Evolutionary conservation across 306 rosid genomes (phyloP).

Genomic region (Ammopiptanthus mongolicus): DNA sequence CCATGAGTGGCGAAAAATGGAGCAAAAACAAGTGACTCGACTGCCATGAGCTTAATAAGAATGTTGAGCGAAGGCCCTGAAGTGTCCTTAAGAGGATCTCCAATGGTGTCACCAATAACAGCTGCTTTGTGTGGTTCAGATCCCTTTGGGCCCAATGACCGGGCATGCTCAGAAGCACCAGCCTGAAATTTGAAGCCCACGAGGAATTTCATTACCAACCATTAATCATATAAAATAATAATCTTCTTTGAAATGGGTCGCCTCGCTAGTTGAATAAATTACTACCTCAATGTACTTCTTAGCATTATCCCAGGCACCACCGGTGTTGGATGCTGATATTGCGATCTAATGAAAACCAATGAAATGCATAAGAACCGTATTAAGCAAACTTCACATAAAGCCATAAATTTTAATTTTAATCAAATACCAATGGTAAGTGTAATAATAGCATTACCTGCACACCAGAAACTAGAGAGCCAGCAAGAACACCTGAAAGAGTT

Average conservation of each 20-base stretch:
- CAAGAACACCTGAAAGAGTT: constrained; percentile 65
- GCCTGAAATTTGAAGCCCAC: constrained; percentile 26
- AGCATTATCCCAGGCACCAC: constrained; percentile 81
- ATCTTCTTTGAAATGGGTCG: background rate
- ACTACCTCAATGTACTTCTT: constrained; percentile 68
- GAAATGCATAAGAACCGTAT: background rate
- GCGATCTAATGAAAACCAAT: constrained; percentile 32
- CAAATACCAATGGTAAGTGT: background rate
- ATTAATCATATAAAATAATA: background rate
- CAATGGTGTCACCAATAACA: constrained; percentile 78
- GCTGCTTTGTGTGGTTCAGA: constrained; percentile 82
- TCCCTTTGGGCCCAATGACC: constrained; percentile 64
- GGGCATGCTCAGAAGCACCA: constrained; percentile 70
- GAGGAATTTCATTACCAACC: background rate
- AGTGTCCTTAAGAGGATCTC: constrained; percentile 73
- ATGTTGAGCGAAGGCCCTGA: constrained; percentile 77
- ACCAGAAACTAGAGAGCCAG: constrained; percentile 72
- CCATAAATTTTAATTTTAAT: background rate
- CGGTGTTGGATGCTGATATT: constrained; percentile 68
- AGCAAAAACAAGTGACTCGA: constrained; percentile 39
- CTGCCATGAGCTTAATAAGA: constrained; percentile 76
- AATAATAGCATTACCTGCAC: constrained; percentile 47
- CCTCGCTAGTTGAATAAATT: background rate
- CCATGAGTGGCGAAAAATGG: constrained; percentile 70
- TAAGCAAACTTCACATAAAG: background rate